phyloP scores from a whole-genome alignment of 2,329 filamentous ascomycete species.

The Setomelanomma holmii region DNA sequence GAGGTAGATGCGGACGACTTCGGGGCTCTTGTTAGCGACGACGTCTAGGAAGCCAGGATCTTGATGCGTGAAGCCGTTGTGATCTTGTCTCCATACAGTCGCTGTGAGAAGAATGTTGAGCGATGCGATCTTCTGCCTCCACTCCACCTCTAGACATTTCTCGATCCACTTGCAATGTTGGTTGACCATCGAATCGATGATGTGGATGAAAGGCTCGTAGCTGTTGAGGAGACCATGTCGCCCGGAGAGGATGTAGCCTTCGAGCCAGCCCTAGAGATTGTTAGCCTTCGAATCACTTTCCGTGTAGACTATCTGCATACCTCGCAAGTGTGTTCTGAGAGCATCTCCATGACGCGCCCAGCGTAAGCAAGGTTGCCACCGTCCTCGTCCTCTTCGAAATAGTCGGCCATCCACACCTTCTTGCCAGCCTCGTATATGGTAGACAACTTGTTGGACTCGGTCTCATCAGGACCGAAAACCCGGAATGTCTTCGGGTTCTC shows the following conservation, averaged over 20 bases:
- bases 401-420: constrained; percentile 82
- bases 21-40: constrained; percentile 79
- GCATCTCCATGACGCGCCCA: constrained; percentile 82
- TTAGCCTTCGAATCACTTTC: constrained; percentile 11
- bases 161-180: constrained; percentile 88
- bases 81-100: constrained; percentile 82
- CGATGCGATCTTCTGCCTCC: constrained; percentile 75
- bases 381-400: constrained; percentile 76
- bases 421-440: constrained; percentile 75
- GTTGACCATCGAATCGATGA: constrained; percentile 86
- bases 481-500: constrained; percentile 73
- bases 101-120: constrained; percentile 81
- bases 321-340: constrained; percentile 81
- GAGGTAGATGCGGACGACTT: constrained; percentile 81
- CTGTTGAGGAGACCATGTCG: constrained; percentile 79
- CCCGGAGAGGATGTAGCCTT: constrained; percentile 78
- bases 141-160: constrained; percentile 80
- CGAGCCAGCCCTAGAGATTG: constrained; percentile 64
- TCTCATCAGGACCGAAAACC: constrained; percentile 81
- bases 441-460: constrained; percentile 78
- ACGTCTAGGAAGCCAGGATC: constrained; percentile 83
- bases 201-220: constrained; percentile 83
- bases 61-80: constrained; percentile 85
- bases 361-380: constrained; percentile 74
- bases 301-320: constrained; percentile 39